These are phyloP conservation scores for Penicillium sp. DNA, from an alignment of 2,329 filamentous ascomycete species.

Conservation along the genomic window DNA sequence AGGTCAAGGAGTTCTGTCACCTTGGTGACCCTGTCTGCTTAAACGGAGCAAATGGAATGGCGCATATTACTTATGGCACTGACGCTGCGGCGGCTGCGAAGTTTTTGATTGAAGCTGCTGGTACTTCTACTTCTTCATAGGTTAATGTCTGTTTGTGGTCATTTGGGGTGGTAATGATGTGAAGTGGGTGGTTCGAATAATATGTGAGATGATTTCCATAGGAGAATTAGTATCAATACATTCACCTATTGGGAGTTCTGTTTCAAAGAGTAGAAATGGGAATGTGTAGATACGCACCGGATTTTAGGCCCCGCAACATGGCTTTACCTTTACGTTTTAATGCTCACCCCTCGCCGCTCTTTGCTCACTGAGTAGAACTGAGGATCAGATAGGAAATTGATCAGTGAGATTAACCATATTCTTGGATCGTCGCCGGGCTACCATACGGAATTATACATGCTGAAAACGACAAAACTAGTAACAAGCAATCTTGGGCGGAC, in stretches of 20 bases:
- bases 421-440: no score
- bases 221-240: not conserved
- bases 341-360: no score
- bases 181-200: not conserved
- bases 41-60: conserved; percentile 45
- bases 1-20: conserved; percentile 53
- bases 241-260: not conserved
- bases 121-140: conserved; percentile 8
- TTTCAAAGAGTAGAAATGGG: not conserved
- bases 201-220: not conserved
- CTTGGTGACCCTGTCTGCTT: conserved; percentile 53
- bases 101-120: conserved; percentile 36
- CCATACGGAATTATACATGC: no score
- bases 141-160: not conserved
- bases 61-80: conserved; percentile 44
- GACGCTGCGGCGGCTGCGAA: conserved; percentile 40
- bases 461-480: no score
- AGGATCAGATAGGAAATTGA: no score
- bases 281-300: no score
- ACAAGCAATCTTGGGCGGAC: no score
- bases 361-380: not conserved
- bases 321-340: no score
- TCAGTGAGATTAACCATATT: no score
- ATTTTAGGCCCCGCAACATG: no score
- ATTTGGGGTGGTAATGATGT: not conserved